Evolutionary conservation across 495 filamentous ascomycete species (phyloP), one percentile per base, ranked within the genome.

Genomic region (Aspergillus coremiiformis): DNA sequence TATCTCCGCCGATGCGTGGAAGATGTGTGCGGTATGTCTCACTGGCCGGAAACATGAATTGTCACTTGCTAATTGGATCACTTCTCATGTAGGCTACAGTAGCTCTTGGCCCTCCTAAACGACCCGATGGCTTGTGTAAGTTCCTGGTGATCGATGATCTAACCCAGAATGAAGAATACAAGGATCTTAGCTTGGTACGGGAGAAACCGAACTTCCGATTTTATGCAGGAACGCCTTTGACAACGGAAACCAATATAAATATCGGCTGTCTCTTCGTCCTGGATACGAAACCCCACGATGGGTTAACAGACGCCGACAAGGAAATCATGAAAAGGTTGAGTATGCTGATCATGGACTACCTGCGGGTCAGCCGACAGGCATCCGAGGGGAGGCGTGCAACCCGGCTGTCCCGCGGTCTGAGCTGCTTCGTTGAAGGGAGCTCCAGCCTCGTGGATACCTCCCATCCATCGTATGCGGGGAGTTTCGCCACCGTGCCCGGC

Each of bases 191-290:
- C 0, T 76, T 76, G 37, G 75, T 79, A 5, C 49, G 64, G 15
- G 66, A 59, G 0, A 57, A 68, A 0, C 76, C 74, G 0, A 24
- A 66, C 26, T 79, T 74, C 44, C 68, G 60, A 43, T 79, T 74
- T 49, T 78, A 71, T 42, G 76, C 75, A 7, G 76, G 76, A 43
- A 77, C 74, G 0, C 70, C 72, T 3, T 74, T 92, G 22, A 78
- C 83, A 4, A 87, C 84, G 0, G 80, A 78, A 5, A 77, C 74
- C 10, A 84, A 81, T 9, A 79, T 87, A 58, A 82, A 84, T 22
- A 84, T 91, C 55, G 87, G 87, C 21, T 84, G 79, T 15, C 73
- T 88, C 42, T 87, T 83, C 48, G 71, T 89, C 11, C 59, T 87
- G 5, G 85, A 89, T 59, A 65, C 51, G 7, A 62, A 65, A 5